These are phyloP conservation scores for Yarrowia deformans DNA, from an alignment of 805 yeast genomes.

Conservation along the genomic window DNA sequence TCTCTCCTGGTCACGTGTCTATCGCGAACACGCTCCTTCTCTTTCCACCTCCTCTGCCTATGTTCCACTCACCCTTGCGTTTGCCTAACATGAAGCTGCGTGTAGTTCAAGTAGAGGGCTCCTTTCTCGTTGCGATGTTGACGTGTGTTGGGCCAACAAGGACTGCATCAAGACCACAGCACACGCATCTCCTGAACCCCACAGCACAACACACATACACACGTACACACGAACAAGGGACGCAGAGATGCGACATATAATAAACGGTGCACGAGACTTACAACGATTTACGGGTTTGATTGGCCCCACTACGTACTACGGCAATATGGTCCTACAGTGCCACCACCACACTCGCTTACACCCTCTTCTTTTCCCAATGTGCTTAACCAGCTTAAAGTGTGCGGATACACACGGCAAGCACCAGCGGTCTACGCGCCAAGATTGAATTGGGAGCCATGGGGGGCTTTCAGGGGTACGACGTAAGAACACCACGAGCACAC, in stretches of 20 bases:
- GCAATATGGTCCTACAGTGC: not conserved
- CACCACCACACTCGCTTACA: constrained; percentile 1
- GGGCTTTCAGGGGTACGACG: constrained; percentile 14
- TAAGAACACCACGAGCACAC: constrained; percentile 3
- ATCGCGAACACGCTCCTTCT: not conserved
- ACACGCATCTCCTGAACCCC: constrained; percentile 37
- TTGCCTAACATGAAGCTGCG: constrained; percentile 37
- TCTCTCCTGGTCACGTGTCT: too few relatives aligned
- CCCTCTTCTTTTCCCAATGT: constrained; percentile 2
- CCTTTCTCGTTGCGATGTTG: constrained; percentile 19
- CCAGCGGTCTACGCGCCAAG: constrained; percentile 21
- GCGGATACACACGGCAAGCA: constrained; percentile 38
- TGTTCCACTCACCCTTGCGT: constrained; percentile 35
- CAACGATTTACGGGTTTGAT: too few relatives aligned
- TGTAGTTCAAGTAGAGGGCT: constrained; percentile 13
- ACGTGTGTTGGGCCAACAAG: constrained; percentile 37
- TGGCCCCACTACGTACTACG: not conserved
- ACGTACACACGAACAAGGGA: not conserved
- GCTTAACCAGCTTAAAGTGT: constrained; percentile 25
- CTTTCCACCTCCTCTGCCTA: not conserved
- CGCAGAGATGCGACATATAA: not conserved
- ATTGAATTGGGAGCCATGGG: constrained; percentile 17
- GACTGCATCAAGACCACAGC: constrained; percentile 34
- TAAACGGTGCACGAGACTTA: too few relatives aligned
- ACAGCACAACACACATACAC: constrained; percentile 7